A percentile compares a stretch with the other conserved stretches of the same genome.
Evolutionary conservation across 345 rosid genomes (phyloP).

Genomic region (Eucalyptus marginata): DNA sequence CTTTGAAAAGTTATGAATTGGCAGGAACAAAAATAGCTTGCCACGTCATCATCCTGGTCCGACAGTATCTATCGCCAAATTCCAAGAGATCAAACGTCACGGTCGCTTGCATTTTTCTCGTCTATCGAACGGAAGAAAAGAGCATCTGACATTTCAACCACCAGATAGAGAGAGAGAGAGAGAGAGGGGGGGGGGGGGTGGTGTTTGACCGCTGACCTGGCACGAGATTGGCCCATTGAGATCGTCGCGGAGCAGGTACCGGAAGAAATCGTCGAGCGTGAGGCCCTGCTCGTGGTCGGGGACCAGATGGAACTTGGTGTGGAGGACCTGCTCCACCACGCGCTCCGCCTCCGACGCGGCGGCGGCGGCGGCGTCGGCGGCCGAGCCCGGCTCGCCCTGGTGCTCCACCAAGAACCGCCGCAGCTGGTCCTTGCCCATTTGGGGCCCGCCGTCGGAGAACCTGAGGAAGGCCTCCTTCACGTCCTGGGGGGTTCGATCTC

Average conservation of each 20-base stretch:
- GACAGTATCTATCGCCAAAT: background rate
- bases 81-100: background rate
- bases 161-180: background rate
- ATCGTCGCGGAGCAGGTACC: conserved; percentile 32
- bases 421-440: conserved; percentile 41
- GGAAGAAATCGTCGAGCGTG: conserved; percentile 49
- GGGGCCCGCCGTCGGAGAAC: conserved; percentile 29
- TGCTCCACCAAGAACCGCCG: conserved; percentile 41
- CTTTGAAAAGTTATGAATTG: background rate
- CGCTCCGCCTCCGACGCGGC: conserved; percentile 41
- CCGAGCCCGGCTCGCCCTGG: conserved; percentile 30
- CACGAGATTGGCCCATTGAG: conserved; percentile 28
- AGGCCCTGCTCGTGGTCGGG: conserved; percentile 26
- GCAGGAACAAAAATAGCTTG: background rate
- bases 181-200: background rate
- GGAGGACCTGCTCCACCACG: conserved; percentile 36
- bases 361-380: background rate
- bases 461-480: conserved; percentile 31
- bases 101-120: background rate
- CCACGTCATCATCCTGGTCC: background rate
- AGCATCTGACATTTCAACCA: background rate
- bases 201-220: conserved; percentile 10
- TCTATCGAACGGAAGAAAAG: background rate
- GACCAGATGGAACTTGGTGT: conserved; percentile 1
- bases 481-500: conserved; percentile 68